Evolutionary conservation across 257 asterid genomes (phyloP).

Genomic region (Anisodus tanguticus): DNA sequence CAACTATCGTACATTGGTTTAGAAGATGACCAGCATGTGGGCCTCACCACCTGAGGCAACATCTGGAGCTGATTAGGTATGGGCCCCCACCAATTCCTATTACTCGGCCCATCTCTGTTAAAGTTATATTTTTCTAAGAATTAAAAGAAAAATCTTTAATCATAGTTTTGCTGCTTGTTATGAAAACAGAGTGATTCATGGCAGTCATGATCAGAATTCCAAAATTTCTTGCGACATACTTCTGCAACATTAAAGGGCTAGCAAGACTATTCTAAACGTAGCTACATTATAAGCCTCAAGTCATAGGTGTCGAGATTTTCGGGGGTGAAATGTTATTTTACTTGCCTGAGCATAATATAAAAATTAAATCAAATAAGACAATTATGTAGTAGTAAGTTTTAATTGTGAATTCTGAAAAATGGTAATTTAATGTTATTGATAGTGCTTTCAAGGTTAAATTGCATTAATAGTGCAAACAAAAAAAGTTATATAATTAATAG

Average conservation of each 20-base stretch:
- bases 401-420: background rate
- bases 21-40: slow-evolving; percentile 64
- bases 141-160: background rate
- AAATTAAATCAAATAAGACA: background rate
- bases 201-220: slow-evolving; percentile 17
- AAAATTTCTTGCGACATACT: slow-evolving; percentile 26
- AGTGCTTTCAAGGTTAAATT: background rate
- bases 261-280: slow-evolving; percentile 8
- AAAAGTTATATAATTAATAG: background rate
- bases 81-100: slow-evolving; percentile 68
- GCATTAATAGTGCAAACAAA: background rate
- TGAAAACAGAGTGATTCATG: slow-evolving; percentile 18
- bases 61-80: slow-evolving; percentile 78
- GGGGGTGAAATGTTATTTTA: too few relatives aligned
- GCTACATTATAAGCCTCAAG: background rate
- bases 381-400: background rate
- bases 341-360: background rate
- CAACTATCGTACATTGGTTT: slow-evolving; percentile 36
- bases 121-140: background rate
- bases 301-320: background rate
- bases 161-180: background rate
- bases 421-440: background rate
- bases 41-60: slow-evolving; percentile 75
- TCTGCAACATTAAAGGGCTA: slow-evolving; percentile 29
- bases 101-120: slow-evolving; percentile 56